A percentile compares a stretch with the other conserved stretches of the same genome.
Evolutionary conservation across 768 basidiomycete species (phyloP).

Genomic region (Tricholoma furcatifolium): DNA sequence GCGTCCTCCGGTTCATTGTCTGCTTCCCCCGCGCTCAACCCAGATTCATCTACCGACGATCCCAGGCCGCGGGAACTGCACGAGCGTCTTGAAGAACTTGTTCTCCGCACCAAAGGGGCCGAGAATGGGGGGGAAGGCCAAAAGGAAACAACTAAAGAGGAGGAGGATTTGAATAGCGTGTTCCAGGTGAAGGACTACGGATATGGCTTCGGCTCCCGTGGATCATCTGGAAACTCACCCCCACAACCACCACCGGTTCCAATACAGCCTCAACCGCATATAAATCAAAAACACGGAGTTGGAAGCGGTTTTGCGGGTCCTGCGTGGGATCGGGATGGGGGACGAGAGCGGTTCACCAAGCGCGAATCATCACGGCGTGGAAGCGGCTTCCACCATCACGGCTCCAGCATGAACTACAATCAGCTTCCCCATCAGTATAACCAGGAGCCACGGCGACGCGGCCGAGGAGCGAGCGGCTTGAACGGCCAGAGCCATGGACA

Average conservation of each 20-base stretch:
- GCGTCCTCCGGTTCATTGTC: neutral
- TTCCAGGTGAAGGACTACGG: conserved; percentile 63
- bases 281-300: conserved; percentile 14
- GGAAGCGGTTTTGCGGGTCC: neutral
- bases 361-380: conserved; percentile 7
- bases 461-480: conserved; percentile 27
- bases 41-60: neutral
- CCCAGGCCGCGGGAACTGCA: conserved; percentile 3
- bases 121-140: neutral
- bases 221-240: conserved; percentile 4
- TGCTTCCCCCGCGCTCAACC: neutral
- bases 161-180: conserved; percentile 33
- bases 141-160: neutral
- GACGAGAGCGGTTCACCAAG: conserved; percentile 13
- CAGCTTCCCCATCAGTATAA: conserved; percentile 2
- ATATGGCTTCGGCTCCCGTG: conserved; percentile 52
- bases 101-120: neutral
- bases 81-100: conserved; percentile 8
- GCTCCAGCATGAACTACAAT: neutral
- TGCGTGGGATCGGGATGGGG: conserved; percentile 19
- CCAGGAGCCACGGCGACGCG: conserved; percentile 7
- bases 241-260: neutral
- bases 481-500: conserved; percentile 36
- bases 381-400: neutral
- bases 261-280: neutral